A percentile compares a stretch with the other conserved stretches of the same genome.
phyloP scores from a whole-genome alignment of 2,329 filamentous ascomycete genomes.

The Monilinia fructigena region DNA sequence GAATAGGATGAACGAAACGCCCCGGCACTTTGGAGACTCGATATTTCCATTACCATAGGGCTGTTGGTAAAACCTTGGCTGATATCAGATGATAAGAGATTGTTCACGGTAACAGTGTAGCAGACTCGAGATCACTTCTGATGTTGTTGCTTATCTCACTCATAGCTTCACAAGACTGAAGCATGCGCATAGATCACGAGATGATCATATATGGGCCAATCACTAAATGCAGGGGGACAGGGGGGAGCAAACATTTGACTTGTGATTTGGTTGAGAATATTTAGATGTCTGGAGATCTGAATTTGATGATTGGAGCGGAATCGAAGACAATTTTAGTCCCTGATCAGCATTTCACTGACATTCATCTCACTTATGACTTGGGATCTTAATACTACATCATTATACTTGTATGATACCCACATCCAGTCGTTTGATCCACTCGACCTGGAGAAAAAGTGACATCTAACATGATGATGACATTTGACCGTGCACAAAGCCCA shows the following conservation, averaged over 20 bases:
- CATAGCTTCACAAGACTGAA: slow-evolving; percentile 12
- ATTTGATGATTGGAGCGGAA: background rate
- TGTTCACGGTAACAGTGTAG: background rate
- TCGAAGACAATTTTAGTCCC: background rate
- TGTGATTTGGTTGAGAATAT: too few species aligned
- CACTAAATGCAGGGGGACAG: background rate
- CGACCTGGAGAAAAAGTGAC: slow-evolving; percentile 5
- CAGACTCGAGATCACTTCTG: background rate
- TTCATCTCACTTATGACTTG: background rate
- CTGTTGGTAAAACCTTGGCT: background rate
- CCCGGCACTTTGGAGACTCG: background rate
- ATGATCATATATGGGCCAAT: background rate
- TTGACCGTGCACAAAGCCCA: background rate
- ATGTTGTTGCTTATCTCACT: slow-evolving; percentile 1
- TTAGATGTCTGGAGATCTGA: background rate
- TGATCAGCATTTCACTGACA: background rate
- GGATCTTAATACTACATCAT: too few species aligned
- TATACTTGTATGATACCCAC: background rate
- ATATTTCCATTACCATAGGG: background rate
- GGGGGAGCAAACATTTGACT: too few species aligned
- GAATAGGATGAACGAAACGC: background rate
- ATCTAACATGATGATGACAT: background rate
- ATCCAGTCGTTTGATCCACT: slow-evolving; percentile 9
- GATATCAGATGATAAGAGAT: background rate
- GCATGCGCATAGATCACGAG: slow-evolving; percentile 30